Evolutionary conservation across 176 grass and related monocot genomes (phyloP).

Genomic region (Elaeis guineensis): DNA sequence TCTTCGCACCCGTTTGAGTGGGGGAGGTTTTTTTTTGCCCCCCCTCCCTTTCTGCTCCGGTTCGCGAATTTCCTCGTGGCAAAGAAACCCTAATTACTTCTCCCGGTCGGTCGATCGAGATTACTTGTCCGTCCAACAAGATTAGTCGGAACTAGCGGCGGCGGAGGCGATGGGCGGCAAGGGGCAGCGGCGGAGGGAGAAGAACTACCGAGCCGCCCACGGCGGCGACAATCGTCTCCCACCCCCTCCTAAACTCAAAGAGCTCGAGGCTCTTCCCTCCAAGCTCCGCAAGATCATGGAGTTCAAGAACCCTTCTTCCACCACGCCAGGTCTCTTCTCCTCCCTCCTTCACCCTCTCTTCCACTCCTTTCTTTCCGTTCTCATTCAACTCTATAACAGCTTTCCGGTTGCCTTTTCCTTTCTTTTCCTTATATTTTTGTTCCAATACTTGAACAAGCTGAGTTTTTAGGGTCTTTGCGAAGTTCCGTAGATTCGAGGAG

Average conservation of each 20-base stretch:
- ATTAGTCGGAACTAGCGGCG: background rate
- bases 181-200: slow-evolving; percentile 69
- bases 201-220: slow-evolving; percentile 75
- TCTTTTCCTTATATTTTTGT: background rate
- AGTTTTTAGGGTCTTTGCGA: background rate
- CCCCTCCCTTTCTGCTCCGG: too few relatives aligned
- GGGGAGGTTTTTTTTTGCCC: too few relatives aligned
- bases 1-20: too few relatives aligned
- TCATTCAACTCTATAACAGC: too few relatives aligned
- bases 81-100: too few relatives aligned
- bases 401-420: background rate
- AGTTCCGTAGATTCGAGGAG: background rate
- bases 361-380: background rate
- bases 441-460: background rate
- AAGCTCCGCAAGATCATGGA: slow-evolving; percentile 82
- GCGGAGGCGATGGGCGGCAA: slow-evolving; percentile 55
- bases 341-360: background rate
- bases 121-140: too few relatives aligned
- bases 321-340: background rate
- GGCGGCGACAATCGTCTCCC: slow-evolving; percentile 43
- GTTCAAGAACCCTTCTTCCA: slow-evolving; percentile 34
- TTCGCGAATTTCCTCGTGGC: too few relatives aligned
- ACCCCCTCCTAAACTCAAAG: slow-evolving; percentile 61
- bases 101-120: too few relatives aligned
- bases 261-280: slow-evolving; percentile 73